phyloP scores from a whole-genome alignment of 1,139 yeast genomes.

The Taphrina communis region DNA sequence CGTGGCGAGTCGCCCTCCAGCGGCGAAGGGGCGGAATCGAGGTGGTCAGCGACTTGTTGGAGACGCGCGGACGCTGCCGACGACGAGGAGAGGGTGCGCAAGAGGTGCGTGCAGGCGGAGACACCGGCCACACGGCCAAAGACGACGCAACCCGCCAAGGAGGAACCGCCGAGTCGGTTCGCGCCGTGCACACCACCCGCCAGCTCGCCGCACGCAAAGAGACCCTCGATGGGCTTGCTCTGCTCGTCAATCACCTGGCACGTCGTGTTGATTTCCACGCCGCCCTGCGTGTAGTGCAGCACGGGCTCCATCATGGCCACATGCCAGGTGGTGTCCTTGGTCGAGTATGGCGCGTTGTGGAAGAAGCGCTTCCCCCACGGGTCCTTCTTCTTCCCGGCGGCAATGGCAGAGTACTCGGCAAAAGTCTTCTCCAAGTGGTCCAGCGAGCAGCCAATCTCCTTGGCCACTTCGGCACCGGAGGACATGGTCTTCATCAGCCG shows the following conservation, averaged over 20 bases:
- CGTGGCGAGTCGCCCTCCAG: constrained; percentile 18
- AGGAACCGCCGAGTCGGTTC: constrained; percentile 77
- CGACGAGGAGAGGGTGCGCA: constrained; percentile 23
- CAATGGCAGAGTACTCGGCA: constrained; percentile 57
- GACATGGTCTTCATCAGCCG: constrained; percentile 62
- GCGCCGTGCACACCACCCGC: constrained; percentile 86
- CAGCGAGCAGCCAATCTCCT: constrained; percentile 55
- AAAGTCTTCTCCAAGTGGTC: constrained; percentile 55
- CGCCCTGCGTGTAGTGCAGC: constrained; percentile 87
- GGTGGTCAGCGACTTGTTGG: constrained; percentile 37
- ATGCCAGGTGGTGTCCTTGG: constrained; percentile 51
- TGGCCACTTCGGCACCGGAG: constrained; percentile 60
- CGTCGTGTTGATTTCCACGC: constrained; percentile 68
- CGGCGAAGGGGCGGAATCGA: constrained; percentile 5
- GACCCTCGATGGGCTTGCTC: constrained; percentile 60
- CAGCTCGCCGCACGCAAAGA: constrained; percentile 79
- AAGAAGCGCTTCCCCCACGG: constrained; percentile 61
- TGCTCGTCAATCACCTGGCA: constrained; percentile 60
- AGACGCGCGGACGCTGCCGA: constrained; percentile 36
- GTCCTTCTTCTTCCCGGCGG: constrained; percentile 57
- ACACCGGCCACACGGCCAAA: constrained; percentile 73
- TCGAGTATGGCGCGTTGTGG: constrained; percentile 59
- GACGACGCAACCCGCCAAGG: constrained; percentile 79
- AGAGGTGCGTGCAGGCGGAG: constrained; percentile 28
- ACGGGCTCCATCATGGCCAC: constrained; percentile 73